Base-by-base conservation (phyloP, 805 yeast genomes). In the Jamesozyma gamospora region DNA sequence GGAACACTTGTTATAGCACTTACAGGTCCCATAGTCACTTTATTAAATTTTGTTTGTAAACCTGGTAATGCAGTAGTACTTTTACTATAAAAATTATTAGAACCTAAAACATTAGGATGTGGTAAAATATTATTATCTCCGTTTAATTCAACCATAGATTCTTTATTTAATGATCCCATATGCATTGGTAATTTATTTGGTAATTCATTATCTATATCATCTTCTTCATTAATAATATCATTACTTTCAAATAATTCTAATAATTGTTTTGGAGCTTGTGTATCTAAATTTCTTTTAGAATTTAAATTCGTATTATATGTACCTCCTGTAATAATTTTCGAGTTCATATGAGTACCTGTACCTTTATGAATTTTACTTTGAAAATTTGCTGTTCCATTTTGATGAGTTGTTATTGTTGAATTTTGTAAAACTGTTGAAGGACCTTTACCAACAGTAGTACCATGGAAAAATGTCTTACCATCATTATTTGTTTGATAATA, bases 201-300 rank as follows among this genome's bases (percentile, higher is more conserved):
- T 13, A 52, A 40, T 12, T 51, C 51, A 9, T 49, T 42, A 29
- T 46, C 49, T 11, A 37, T 34, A 28, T 45, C 34, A 26, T 44
- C 45, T 21, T 48, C 49, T 33, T 56, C 58, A 17, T 39, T 45
- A 8, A 51, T 44, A 10, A 54, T 62, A 18, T 59, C 67, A 10
- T 54, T 62, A 21, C 74, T 77, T 47, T 80, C 86, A 55, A 85
- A 85, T 21, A 86, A 59, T 54, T 77, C 77, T 42, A 79, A 61
- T 26, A 86, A 63, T 2, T 92, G 80, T 54, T 75, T 77, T 1
- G 95, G 95, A 0, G 85, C 79, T 36, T 55, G 50, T 3, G 56
- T 31, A n/a, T 52, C 57, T 1, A 48, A 40, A 17, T 43, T 47
- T 34, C 50, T 48, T 28, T 46, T 47, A 17, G 39, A 40, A 34